Base-by-base conservation (phyloP, 495 filamentous ascomycete genomes). In the Penicillium herquei region DNA sequence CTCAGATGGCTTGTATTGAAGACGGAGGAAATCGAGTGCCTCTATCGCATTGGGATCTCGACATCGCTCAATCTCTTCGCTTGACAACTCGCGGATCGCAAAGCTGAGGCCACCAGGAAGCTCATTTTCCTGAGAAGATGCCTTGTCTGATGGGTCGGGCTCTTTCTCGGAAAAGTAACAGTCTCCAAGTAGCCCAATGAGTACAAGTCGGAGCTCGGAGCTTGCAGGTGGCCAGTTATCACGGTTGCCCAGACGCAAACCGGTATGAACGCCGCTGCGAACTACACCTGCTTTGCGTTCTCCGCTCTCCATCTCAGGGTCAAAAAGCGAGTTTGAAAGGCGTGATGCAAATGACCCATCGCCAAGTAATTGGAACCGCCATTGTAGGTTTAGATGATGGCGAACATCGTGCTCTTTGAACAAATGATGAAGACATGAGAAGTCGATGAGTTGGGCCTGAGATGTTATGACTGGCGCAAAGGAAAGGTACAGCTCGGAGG, bases 181-280 rank as follows among this genome's bases (percentile, higher is more conserved):
- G 55, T 96, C 93, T 3, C 81, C 82, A 11, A 98, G 77, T 11
- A 97, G 79, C 0, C 91, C 93, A 79, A 92, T 96, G 39, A 98
- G 77, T 12, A 90, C 90, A 3, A 97, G 78, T 1, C 91, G 84
- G 31, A 98, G 75, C 62, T 98, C 94, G 6, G 91, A 96, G 68
- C 89, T 94, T 33, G 91, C 91, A 7, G 94, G 93, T 21, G 93
- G 93, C 94, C 93, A 97, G 26, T 79, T 89, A 44, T 88, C 83
- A 54, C 90, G 80, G 14, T 78, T 84, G 7, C 87, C 89, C 1
- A 97, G 70, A 9, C 89, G 86, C 37, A 97, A 76, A 2, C 94
- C 94, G 75, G 95, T 92, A 44, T 79, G 77, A 8, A 85, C 86
- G 10, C 87, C 87, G 34, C 78, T 84, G 5, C 87, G 81, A 13